Evolutionary conservation across 2,329 filamentous ascomycete species (phyloP), one percentile per base, ranked within the genome.

Genomic region (Thielaviopsis euricoi): DNA sequence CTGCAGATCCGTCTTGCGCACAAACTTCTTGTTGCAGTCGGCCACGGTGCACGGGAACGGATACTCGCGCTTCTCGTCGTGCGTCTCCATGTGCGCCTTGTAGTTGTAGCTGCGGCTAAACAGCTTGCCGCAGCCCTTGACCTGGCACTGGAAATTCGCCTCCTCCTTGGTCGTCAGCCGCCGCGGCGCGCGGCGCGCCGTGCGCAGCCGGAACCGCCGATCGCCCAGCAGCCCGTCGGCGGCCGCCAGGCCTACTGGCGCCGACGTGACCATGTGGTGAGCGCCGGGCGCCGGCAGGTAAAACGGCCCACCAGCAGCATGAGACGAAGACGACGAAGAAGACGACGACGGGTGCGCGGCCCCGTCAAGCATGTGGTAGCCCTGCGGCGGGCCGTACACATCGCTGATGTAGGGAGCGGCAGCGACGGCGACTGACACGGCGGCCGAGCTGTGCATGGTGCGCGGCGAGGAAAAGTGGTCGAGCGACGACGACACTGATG

Each of bases 101-200:
- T 84, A 88, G 70, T 95, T 95, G 73, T 91, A 94, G 65, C 81
- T 85, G 61, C 89, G 77, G 63, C 87, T 87, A 67, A 95, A 95
- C 17, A 85, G 78, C 68, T 85, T 87, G 6, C 84, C 83, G 66
- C 89, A 95, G 1, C 82, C 75, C 60, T 82, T 76, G 40, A 82
- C 73, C 57, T 76, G 73, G 66, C 89, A 95, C 62, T 79, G 76
- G 68, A 81, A 85, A 64, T 82, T 87, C 57, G 85, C 85, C 64
- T 87, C 83, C 62, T 84, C 83, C 59, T 77, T 78, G 19, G 82
- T 82, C 1, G 80, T 84, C 64, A 78, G 74, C 64, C 76, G 77
- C 50, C 79, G 74, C 19, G 73, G 70, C 13, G 69, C 66, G 62
- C 69, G 67, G 62, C 65, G 70, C 17, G 66, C 68, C 60, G 64